Evolutionary conservation across 192 early-diverging fungal genomes (phyloP).

Genomic region (Backusella psychrophila): DNA sequence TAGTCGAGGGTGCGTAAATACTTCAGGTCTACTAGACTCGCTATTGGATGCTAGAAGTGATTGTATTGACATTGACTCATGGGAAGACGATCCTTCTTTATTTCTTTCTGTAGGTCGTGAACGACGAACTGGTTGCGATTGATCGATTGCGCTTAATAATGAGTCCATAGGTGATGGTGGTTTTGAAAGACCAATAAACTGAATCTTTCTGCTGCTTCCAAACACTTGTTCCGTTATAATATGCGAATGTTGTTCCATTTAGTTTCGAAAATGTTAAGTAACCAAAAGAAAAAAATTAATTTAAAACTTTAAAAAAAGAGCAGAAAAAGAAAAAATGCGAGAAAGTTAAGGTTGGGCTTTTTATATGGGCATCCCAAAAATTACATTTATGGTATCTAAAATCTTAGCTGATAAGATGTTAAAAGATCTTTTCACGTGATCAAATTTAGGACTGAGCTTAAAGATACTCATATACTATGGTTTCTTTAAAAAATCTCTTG

Average conservation of each 20-base stretch:
- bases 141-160: constrained; percentile 31
- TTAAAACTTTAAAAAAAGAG: neutral
- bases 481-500: neutral
- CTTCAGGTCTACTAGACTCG: neutral
- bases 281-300: neutral
- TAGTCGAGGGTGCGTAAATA: neutral
- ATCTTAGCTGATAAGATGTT: constrained; percentile 2
- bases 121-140: constrained; percentile 19
- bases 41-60: constrained; percentile 9
- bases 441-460: neutral
- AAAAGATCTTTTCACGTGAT: neutral
- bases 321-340: neutral
- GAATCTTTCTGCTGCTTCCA: constrained; percentile 30
- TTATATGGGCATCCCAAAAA: neutral
- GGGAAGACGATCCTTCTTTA: constrained; percentile 11
- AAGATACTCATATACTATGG: neutral
- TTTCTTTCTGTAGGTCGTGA: neutral
- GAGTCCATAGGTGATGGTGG: constrained; percentile 27
- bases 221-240: constrained; percentile 35
- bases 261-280: neutral
- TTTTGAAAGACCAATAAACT: constrained; percentile 24
- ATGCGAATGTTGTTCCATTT: constrained; percentile 27
- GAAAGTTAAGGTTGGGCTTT: neutral
- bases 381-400: constrained; percentile 3
- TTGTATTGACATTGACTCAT: constrained; percentile 19